Percentiles rank a stretch among this genome's conserved stretches.
Conservation (phyloP, 2,329 filamentous ascomycete genomes). For the Sporothrix sp. region DNA sequence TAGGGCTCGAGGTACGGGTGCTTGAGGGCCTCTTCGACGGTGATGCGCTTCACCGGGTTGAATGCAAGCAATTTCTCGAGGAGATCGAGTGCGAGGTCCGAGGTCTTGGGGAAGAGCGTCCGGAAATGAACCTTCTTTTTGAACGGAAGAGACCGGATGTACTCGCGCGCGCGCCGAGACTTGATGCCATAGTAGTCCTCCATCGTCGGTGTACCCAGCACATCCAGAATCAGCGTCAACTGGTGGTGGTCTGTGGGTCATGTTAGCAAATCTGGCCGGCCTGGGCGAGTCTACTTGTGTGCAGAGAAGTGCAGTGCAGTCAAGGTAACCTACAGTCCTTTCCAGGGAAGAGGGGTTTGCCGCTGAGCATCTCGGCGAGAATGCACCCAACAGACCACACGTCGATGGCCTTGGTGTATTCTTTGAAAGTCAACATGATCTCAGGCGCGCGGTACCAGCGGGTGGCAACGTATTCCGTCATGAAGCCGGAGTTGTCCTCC, state of each 20-base stretch:
- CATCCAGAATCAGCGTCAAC: slow-evolving; percentile 90
- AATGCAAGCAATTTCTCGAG: slow-evolving; percentile 94
- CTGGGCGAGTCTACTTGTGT: too few species aligned
- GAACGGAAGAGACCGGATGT: slow-evolving; percentile 95
- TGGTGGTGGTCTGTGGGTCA: slow-evolving; percentile 75
- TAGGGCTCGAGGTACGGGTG: slow-evolving; percentile 98
- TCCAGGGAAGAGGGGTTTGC: slow-evolving; percentile 94
- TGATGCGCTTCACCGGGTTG: slow-evolving; percentile 97
- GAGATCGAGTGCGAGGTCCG: slow-evolving; percentile 86
- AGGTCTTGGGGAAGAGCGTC: slow-evolving; percentile 96
- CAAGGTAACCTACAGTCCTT: slow-evolving; percentile 72
- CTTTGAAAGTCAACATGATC: slow-evolving; percentile 99
- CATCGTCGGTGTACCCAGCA: slow-evolving; percentile 97
- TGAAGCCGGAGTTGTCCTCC: slow-evolving; percentile 99
- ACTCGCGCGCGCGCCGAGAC: slow-evolving; percentile 90
- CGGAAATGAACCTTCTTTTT: slow-evolving; percentile 99
- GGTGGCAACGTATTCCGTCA: slow-evolving; percentile 99
- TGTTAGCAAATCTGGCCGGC: not conserved
- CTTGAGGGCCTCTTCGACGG: slow-evolving; percentile 91
- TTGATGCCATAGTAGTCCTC: slow-evolving; percentile 99
- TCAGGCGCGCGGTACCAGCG: slow-evolving; percentile 98
- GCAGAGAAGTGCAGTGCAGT: not conserved
- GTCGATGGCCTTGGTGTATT: slow-evolving; percentile 99
- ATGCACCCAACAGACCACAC: slow-evolving; percentile 99
- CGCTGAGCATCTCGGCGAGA: slow-evolving; percentile 95